phyloP scores from a whole-genome alignment of 495 filamentous ascomycete species.

The Aspergillus heteromorphus region DNA sequence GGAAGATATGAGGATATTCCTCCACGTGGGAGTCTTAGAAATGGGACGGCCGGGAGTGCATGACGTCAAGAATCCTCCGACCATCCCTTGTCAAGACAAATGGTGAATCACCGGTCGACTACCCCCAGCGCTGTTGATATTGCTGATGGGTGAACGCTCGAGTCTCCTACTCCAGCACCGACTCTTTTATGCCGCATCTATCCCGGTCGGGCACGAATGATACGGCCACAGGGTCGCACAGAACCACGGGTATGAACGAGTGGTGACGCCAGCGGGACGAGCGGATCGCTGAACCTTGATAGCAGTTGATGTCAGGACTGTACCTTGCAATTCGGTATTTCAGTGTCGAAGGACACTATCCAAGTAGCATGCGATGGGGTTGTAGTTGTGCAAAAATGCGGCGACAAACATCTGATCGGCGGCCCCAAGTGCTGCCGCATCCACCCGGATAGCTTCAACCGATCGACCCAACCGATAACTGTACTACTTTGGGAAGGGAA shows the following conservation, averaged over 20 bases:
- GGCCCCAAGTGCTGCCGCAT: background rate
- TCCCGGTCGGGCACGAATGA: background rate
- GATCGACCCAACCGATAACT: background rate
- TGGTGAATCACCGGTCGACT: background rate
- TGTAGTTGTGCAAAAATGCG: background rate
- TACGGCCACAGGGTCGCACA: background rate
- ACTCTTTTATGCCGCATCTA: background rate
- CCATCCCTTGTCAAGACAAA: background rate
- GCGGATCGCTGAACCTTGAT: slow-evolving; percentile 8
- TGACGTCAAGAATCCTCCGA: background rate
- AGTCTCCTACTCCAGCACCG: background rate
- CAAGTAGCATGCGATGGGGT: background rate
- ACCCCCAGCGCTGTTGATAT: background rate
- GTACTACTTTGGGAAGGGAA: background rate
- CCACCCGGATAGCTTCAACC: background rate
- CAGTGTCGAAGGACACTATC: background rate
- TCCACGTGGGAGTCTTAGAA: background rate
- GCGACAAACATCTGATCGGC: background rate
- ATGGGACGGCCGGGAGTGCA: background rate
- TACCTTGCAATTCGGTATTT: background rate
- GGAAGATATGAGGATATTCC: too few relatives aligned
- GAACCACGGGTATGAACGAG: slow-evolving; percentile 5
- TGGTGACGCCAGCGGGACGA: slow-evolving; percentile 15
- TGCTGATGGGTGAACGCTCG: background rate
- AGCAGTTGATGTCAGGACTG: background rate